A percentile compares a stretch with the other conserved stretches of the same genome.
phyloP scores from a whole-genome alignment of 2,329 filamentous ascomycete species.

The Fusarium phyllophilum region DNA sequence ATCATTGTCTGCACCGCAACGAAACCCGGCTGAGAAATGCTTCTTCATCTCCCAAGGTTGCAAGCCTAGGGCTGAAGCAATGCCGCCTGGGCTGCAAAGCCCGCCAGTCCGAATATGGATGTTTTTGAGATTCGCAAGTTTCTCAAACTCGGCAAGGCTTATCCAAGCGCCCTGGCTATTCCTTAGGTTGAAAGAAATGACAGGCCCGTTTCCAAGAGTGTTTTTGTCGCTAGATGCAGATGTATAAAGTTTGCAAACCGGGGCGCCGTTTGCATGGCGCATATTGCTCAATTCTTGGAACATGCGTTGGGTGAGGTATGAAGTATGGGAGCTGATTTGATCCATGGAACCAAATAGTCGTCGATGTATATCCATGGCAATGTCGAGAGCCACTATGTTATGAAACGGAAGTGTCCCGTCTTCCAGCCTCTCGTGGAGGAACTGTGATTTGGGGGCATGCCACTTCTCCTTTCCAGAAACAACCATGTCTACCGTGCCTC shows the following conservation, averaged over 20 bases:
- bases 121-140: conserved; percentile 78
- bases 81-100: conserved; percentile 90
- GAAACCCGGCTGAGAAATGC: conserved; percentile 86
- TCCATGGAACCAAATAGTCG: conserved; percentile 78
- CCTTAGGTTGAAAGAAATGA: conserved; percentile 84
- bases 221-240: conserved; percentile 34
- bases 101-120: conserved; percentile 90
- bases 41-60: conserved; percentile 82
- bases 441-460: conserved; percentile 79
- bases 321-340: conserved; percentile 75
- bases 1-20: conserved; percentile 86
- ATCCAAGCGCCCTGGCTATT: conserved; percentile 78
- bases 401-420: conserved; percentile 94
- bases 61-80: conserved; percentile 77
- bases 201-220: conserved; percentile 70
- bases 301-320: conserved; percentile 69
- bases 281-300: conserved; percentile 67
- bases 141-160: conserved; percentile 86
- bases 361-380: conserved; percentile 75
- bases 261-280: conserved; percentile 73
- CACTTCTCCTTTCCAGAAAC: conserved; percentile 80
- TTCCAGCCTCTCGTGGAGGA: conserved; percentile 84
- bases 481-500: conserved; percentile 93
- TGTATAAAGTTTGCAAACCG: conserved; percentile 75
- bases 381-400: conserved; percentile 83